Conservation (phyloP, 805 yeast species). For the Isabelozyma gotoi region DNA sequence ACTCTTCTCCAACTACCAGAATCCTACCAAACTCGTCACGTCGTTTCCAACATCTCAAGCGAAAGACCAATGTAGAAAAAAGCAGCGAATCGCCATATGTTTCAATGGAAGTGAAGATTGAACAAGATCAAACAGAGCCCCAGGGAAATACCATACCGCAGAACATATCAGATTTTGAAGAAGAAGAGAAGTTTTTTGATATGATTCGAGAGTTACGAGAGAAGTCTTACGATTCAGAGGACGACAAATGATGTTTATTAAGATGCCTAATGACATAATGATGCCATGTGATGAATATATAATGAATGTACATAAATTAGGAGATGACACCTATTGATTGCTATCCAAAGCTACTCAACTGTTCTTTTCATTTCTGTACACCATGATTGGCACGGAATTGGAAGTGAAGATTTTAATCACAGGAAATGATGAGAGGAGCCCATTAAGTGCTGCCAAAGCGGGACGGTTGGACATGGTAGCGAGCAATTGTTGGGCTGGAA, state of each 20-base stretch:
- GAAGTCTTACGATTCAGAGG: neutral
- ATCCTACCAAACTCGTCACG: conserved; percentile 6
- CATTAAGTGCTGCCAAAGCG: conserved; percentile 58
- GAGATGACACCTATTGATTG: neutral
- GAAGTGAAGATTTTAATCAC: conserved; percentile 57
- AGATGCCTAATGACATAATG: neutral
- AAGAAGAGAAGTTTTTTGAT: conserved; percentile 12
- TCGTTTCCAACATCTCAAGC: conserved; percentile 5
- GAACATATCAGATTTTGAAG: conserved; percentile 21
- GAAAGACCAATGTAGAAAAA: neutral
- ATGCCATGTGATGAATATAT: too few relatives aligned
- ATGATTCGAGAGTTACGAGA: conserved; percentile 9
- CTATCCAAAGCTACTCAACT: too few relatives aligned
- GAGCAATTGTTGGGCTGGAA: conserved; percentile 47
- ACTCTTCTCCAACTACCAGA: conserved; percentile 6
- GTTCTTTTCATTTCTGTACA: conserved; percentile 37
- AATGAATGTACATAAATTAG: too few relatives aligned
- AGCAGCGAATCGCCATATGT: neutral
- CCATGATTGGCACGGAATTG: conserved; percentile 58
- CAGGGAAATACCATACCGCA: conserved; percentile 6
- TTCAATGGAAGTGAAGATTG: neutral
- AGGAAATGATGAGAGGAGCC: conserved; percentile 59
- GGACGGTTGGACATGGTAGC: conserved; percentile 53
- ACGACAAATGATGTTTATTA: neutral
- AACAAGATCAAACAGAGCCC: neutral